These are phyloP conservation scores for Corrigiola litoralis DNA, from an alignment of 179 eudicot genomes.

Conservation along the genomic window DNA sequence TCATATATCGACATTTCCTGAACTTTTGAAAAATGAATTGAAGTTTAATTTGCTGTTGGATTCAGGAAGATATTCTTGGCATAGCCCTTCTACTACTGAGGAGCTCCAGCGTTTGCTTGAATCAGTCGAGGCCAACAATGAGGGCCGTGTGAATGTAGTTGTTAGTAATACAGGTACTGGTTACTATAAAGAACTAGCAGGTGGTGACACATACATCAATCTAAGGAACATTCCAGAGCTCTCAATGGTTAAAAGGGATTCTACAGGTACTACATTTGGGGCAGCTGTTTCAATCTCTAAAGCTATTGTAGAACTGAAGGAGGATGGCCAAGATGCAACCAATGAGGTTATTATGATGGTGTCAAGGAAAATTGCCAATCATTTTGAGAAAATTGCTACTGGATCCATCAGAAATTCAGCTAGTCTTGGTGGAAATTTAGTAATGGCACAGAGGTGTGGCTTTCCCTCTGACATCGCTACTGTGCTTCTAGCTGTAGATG, in stretches of 20 bases:
- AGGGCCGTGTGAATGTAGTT: constrained; percentile 44
- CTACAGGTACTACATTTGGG: constrained; percentile 54
- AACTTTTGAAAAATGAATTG: constrained; percentile 52
- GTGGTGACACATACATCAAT: constrained; percentile 58
- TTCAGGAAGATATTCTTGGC: constrained; percentile 54
- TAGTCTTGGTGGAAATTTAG: constrained; percentile 86
- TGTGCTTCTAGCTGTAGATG: constrained; percentile 59
- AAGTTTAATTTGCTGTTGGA: constrained; percentile 32
- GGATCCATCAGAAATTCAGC: constrained; percentile 71
- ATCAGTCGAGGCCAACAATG: constrained; percentile 19
- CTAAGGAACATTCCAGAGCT: constrained; percentile 74
- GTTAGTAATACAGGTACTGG: constrained; percentile 81
- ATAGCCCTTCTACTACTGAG: constrained; percentile 48
- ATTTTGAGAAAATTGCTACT: constrained; percentile 82
- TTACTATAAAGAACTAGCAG: constrained; percentile 65
- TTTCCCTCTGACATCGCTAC: constrained; percentile 94
- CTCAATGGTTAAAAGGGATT: constrained; percentile 41
- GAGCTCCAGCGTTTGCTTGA: constrained; percentile 53
- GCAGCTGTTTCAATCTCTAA: constrained; percentile 74
- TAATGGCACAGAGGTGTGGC: constrained; percentile 71
- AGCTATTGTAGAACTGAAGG: constrained; percentile 50
- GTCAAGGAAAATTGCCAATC: constrained; percentile 54
- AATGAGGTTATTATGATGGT: constrained; percentile 24
- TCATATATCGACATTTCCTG: constrained; percentile 51
- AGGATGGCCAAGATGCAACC: constrained; percentile 15